Conservation (phyloP, 2,329 filamentous ascomycete genomes). For the Amylocarpus encephaloides region DNA sequence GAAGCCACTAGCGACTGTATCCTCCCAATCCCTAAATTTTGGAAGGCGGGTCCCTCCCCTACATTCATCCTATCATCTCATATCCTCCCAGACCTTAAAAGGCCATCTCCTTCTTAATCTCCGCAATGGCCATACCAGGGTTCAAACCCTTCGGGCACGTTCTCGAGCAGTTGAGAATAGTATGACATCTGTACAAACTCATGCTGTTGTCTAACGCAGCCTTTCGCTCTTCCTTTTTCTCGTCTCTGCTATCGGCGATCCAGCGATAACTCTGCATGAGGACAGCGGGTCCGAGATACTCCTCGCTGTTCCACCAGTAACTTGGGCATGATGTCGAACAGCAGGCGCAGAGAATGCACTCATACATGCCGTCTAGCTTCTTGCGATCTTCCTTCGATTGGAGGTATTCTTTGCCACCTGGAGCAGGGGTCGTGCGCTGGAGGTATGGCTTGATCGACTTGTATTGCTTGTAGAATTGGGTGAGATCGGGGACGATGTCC, state of each 20-base stretch:
- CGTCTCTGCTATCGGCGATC: conserved; percentile 91
- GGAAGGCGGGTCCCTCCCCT: not conserved
- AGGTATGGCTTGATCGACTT: conserved; percentile 99
- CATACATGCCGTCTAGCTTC: conserved; percentile 94
- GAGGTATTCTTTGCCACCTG: conserved; percentile 84
- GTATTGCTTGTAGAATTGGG: conserved; percentile 99
- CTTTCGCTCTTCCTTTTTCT: conserved; percentile 82
- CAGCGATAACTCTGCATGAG: conserved; percentile 97
- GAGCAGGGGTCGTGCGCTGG: conserved; percentile 77
- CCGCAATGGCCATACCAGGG: conserved; percentile 87
- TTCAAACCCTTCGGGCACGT: conserved; percentile 98
- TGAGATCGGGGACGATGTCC: conserved; percentile 95
- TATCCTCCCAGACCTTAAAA: conserved; percentile 20
- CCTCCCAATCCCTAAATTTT: too few species aligned
- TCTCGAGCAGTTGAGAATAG: conserved; percentile 96
- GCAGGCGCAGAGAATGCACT: conserved; percentile 99
- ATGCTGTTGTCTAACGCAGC: conserved; percentile 94
- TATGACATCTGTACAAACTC: conserved; percentile 98
- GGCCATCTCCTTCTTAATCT: conserved; percentile 98
- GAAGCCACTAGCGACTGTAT: too few species aligned
- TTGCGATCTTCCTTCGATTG: conserved; percentile 87
- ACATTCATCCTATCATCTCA: not conserved
- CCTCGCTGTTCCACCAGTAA: conserved; percentile 99
- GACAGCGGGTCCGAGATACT: conserved; percentile 95
- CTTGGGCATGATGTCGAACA: conserved; percentile 99